These are phyloP conservation scores for Lasiodiplodia gonubiensis DNA, from an alignment of 2,329 filamentous ascomycete species.

Conservation along the genomic window DNA sequence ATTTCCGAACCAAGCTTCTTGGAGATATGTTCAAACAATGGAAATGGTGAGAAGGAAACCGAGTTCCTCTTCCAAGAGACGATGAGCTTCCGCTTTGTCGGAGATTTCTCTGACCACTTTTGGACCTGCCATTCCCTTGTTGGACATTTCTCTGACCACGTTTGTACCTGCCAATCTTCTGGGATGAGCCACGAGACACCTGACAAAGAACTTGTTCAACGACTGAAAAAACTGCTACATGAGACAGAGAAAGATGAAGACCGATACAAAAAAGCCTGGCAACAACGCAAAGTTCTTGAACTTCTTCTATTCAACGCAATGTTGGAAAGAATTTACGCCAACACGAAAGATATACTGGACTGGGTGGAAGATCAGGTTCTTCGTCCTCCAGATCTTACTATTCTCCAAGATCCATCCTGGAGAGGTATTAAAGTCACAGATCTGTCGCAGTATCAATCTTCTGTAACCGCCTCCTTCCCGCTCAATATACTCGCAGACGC, in stretches of 20 bases:
- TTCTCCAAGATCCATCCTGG: neutral
- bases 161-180: neutral
- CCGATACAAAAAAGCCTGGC: conserved; percentile 30
- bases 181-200: no score
- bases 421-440: neutral
- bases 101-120: conserved; percentile 29
- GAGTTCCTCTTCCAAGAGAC: neutral
- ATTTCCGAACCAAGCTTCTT: neutral
- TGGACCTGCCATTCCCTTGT: neutral
- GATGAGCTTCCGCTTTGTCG: conserved; percentile 38
- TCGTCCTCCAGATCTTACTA: neutral
- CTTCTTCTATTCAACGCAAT: conserved; percentile 37
- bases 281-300: conserved; percentile 40
- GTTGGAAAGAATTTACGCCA: conserved; percentile 27
- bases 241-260: neutral
- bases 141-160: neutral
- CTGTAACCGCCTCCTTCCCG: neutral
- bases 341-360: neutral
- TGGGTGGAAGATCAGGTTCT: neutral
- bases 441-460: no score
- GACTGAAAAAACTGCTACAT: no score
- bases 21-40: neutral
- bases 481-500: neutral
- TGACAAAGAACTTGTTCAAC: no score
- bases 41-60: neutral